A percentile compares a stretch with the other conserved stretches of the same genome.
Evolutionary conservation across 2,329 filamentous ascomycete genomes (phyloP).

Genomic region (Aspergillus udagawae): DNA sequence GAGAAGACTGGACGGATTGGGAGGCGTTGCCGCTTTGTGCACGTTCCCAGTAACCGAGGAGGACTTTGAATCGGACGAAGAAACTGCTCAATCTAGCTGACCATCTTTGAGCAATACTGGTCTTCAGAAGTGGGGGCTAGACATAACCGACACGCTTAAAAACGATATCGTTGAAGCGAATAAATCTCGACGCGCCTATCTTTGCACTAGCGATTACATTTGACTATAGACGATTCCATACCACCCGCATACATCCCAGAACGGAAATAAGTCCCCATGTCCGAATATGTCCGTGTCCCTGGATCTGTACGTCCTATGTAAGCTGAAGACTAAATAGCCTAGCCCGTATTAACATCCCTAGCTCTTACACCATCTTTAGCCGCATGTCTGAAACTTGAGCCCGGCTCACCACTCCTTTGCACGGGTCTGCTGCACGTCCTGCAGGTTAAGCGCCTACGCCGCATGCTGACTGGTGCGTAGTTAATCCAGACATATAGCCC

Average conservation of each 20-base stretch:
- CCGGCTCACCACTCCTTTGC: background rate
- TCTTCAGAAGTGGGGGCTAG: background rate
- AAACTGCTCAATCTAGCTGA: constrained; percentile 11
- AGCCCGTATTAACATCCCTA: background rate
- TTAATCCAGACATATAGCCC: background rate
- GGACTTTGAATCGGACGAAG: constrained; percentile 62
- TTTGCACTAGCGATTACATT: background rate
- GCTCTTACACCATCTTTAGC: background rate
- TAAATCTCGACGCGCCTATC: background rate
- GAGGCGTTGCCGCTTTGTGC: constrained; percentile 82
- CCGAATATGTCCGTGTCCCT: background rate
- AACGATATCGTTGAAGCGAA: background rate
- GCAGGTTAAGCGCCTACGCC: background rate
- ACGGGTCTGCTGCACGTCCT: background rate
- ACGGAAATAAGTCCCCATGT: background rate
- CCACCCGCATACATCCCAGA: background rate
- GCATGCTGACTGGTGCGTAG: background rate
- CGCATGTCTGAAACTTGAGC: background rate
- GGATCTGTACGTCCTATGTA: background rate
- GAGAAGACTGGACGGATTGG: constrained; percentile 73
- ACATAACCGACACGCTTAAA: background rate
- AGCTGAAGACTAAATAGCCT: background rate
- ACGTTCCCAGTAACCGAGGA: constrained; percentile 84
- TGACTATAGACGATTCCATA: background rate
- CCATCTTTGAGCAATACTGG: background rate